Evolutionary conservation across 164 flowering plant genomes (phyloP), one percentile per base, ranked within the genome.

Genomic region (Malania oleifera): DNA sequence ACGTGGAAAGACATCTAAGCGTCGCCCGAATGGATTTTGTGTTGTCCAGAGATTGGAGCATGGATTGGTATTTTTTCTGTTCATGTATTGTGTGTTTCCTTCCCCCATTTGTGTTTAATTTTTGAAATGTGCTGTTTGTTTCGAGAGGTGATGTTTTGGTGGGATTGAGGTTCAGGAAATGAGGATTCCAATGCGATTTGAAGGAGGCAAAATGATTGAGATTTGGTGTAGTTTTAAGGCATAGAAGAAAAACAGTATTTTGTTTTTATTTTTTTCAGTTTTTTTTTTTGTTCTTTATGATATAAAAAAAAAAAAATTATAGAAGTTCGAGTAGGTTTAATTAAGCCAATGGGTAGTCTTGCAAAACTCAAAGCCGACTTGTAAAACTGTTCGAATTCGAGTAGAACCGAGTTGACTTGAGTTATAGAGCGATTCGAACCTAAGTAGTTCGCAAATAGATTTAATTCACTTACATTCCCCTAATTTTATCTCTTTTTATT

Each of bases 21-120:
- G 59, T 70, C 46, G 38, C 12, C 38, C 37, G 9, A n/a, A 12
- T 0, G 15, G 20, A 7, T 28, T n/a, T 10, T 29, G 3, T 22
- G 61, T 41, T 60, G 55, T 60, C 61, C 27, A 25, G 20, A 14
- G 20, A 46, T 14, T 35, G 23, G 26, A 22, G 2, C 1, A 6
- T 38, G 28, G 22, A 12, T 23, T 39, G 7, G 26, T 15, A 17
- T 35, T 53, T 63, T n/a, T n/a, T n/a, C n/a, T n/a, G n/a, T n/a
- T n/a, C n/a, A n/a, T n/a, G n/a, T n/a, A n/a, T n/a, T n/a, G n/a
- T 57, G 75, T 70, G 69, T 68, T 68, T 71, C 63, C 57, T 63
- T 39, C 48, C 3, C 29, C 35, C 34, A 1, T 67, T 72, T 57
- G 46, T 1, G 28, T 6, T 24, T 23, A 0, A 48, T 14, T 56